phyloP scores from a whole-genome alignment of 169 alveolate species.

The Cryptosporidium viatorum region DNA sequence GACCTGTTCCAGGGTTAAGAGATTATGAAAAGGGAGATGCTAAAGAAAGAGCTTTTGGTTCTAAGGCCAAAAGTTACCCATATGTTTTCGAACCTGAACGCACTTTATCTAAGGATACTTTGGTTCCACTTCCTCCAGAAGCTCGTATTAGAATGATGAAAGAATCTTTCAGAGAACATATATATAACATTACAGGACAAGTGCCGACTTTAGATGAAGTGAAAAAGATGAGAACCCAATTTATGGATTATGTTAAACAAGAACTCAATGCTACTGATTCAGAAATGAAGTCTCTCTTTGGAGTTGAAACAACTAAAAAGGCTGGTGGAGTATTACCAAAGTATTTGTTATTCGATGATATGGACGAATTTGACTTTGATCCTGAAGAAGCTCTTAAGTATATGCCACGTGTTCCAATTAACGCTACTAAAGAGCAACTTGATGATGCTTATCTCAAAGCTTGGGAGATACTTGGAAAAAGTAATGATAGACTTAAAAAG shows the following conservation, averaged over 20 bases:
- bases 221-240: conserved; percentile 1
- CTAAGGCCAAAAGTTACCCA: conserved; percentile 12
- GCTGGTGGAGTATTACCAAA: conserved; percentile 11
- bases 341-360: conserved; percentile 52
- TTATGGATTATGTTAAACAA: conserved; percentile 13
- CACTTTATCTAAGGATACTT: neutral
- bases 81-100: conserved; percentile 1
- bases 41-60: conserved; percentile 46
- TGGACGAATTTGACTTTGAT: conserved; percentile 61
- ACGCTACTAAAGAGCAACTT: conserved; percentile 31
- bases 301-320: conserved; percentile 12
- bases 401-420: conserved; percentile 51
- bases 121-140: conserved; percentile 24
- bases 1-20: conserved; percentile 14
- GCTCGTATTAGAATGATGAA: conserved; percentile 27
- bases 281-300: conserved; percentile 5
- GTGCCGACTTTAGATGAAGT: conserved; percentile 25
- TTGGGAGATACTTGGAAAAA: conserved; percentile 65
- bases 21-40: conserved; percentile 27
- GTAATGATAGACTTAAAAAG: conserved; percentile 5
- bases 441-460: conserved; percentile 51
- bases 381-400: conserved; percentile 65
- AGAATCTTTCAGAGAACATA: conserved; percentile 57
- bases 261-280: conserved; percentile 15
- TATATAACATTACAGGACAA: conserved; percentile 30